Conservation (phyloP, 1,284 basidiomycete genomes). For the Ceratobasidium sp. region DNA sequence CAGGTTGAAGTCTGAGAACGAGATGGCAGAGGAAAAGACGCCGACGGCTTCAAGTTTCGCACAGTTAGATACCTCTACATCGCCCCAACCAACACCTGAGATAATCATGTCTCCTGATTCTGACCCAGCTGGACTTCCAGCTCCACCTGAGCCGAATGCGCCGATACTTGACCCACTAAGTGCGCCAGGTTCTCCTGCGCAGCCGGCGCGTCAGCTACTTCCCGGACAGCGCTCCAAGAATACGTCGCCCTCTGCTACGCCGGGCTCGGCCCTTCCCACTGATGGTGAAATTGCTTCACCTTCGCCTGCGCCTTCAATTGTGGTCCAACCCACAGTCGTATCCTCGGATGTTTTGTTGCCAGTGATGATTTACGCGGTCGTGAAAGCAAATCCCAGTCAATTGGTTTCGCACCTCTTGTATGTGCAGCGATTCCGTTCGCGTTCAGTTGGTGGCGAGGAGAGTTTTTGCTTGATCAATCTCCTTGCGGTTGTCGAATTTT, state of each 20-base stretch:
- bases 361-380: constrained; percentile 90
- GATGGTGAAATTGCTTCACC: constrained; percentile 48
- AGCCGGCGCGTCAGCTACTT: constrained; percentile 12
- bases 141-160: neutral
- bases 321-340: constrained; percentile 63
- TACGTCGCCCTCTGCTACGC: constrained; percentile 41
- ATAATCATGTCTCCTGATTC: constrained; percentile 39
- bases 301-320: constrained; percentile 33
- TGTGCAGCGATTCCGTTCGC: constrained; percentile 82
- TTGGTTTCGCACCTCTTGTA: constrained; percentile 89
- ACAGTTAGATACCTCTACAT: constrained; percentile 44
- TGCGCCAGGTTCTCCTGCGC: constrained; percentile 50
- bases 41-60: constrained; percentile 55
- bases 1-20: constrained; percentile 71
- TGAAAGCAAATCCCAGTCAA: constrained; percentile 87
- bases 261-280: constrained; percentile 41
- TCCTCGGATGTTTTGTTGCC: constrained; percentile 86
- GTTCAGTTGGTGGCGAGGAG: constrained; percentile 82
- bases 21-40: constrained; percentile 59
- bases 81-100: constrained; percentile 35
- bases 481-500: constrained; percentile 92
- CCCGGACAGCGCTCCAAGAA: constrained; percentile 47
- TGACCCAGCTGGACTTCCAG: neutral
- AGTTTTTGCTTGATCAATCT: constrained; percentile 93
- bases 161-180: constrained; percentile 38